A percentile compares a stretch with the other conserved stretches of the same genome.
Conservation (phyloP, 169 alveolate genomes). For the Plasmodium inui region DNA sequence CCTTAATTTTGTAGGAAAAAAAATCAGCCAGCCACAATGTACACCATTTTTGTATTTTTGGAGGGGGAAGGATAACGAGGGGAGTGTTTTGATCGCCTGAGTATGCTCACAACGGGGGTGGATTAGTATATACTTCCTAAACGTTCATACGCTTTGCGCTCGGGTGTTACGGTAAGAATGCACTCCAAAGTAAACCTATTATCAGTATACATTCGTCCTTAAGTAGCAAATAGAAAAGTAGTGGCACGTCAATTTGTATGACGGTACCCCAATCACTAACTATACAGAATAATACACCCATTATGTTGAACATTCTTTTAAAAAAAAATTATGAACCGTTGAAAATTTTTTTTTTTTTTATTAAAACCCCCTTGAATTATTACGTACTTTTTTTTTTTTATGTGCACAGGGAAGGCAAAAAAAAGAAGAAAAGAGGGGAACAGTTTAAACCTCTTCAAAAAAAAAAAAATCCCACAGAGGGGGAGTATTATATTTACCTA, state of each 20-base stretch:
- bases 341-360: neutral
- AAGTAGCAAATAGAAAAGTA: neutral
- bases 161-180: neutral
- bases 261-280: neutral
- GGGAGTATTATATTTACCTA: neutral
- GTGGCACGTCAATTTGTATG: neutral
- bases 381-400: neutral
- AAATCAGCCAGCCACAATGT: neutral
- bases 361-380: slow-evolving; percentile 40
- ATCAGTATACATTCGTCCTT: neutral
- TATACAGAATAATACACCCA: neutral
- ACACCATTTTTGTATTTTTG: neutral
- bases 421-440: neutral
- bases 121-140: neutral
- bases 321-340: slow-evolving; percentile 7
- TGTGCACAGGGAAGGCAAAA: neutral
- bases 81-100: neutral
- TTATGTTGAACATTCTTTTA: neutral
- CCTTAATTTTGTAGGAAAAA: neutral
- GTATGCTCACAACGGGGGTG: neutral
- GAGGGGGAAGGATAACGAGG: neutral
- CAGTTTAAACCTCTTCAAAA: neutral
- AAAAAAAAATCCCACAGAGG: neutral
- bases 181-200: neutral
- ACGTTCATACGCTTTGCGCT: neutral